Conservation (phyloP, 129 eudicot species). For the Scalesia atractyloides region DNA sequence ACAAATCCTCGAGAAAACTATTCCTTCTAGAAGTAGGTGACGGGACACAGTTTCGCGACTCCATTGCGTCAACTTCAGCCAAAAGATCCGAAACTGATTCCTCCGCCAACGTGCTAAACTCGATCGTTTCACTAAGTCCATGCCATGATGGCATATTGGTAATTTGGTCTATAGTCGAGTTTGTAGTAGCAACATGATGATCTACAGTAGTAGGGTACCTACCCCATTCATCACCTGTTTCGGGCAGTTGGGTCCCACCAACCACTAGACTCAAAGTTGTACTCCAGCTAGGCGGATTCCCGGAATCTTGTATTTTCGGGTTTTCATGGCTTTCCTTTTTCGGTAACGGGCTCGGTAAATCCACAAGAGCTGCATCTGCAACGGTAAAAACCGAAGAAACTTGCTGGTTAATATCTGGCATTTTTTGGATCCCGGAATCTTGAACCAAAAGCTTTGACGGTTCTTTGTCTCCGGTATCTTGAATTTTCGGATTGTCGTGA, state of each 20-base stretch:
- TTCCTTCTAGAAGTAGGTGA: slow-evolving; percentile 88
- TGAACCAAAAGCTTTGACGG: slow-evolving; percentile 25
- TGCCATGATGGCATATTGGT: slow-evolving; percentile 58
- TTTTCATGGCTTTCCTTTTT: slow-evolving; percentile 36
- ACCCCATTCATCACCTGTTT: slow-evolving; percentile 69
- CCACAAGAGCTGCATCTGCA: slow-evolving; percentile 31
- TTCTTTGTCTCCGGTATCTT: slow-evolving; percentile 38
- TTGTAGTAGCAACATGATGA: slow-evolving; percentile 42
- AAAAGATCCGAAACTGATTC: slow-evolving; percentile 92
- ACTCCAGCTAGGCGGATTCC: slow-evolving; percentile 56
- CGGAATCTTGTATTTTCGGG: slow-evolving; percentile 33
- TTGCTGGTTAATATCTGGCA: slow-evolving; percentile 31
- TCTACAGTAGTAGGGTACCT: slow-evolving; percentile 48
- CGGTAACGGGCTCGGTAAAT: slow-evolving; percentile 18
- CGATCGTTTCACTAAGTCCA: slow-evolving; percentile 60
- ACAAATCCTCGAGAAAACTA: slow-evolving; percentile 60
- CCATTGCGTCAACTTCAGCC: slow-evolving; percentile 98
- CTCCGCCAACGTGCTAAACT: slow-evolving; percentile 86
- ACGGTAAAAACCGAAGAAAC: slow-evolving; percentile 34
- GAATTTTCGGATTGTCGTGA: slow-evolving; percentile 25
- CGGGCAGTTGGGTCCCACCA: slow-evolving; percentile 56
- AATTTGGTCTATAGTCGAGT: slow-evolving; percentile 38
- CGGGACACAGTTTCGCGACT: slow-evolving; percentile 69
- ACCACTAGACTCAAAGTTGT: slow-evolving; percentile 48
- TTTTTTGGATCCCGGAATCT: slow-evolving; percentile 19